Percentiles rank a stretch among this genome's conserved stretches.
phyloP scores from a whole-genome alignment of 805 yeast genomes.

The Wickerhamomyces mucosus region DNA sequence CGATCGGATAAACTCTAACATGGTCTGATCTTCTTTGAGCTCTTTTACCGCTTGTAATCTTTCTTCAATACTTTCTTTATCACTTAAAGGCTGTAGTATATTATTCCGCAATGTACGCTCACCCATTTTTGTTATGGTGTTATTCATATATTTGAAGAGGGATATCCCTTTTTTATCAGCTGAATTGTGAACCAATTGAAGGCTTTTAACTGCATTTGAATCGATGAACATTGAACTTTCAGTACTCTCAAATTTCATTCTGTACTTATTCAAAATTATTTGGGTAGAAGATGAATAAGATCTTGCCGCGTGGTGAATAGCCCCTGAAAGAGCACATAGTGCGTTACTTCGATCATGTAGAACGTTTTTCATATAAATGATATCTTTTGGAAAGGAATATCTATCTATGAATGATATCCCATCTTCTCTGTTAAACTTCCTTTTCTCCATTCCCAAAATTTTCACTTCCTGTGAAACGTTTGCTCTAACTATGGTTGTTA shows the following conservation, averaged over 20 bases:
- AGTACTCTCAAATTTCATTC: constrained; percentile 28
- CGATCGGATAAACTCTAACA: constrained; percentile 10
- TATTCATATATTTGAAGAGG: constrained; percentile 27
- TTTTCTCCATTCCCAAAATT: constrained; percentile 18
- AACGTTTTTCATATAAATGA: constrained; percentile 15
- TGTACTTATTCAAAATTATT: constrained; percentile 16
- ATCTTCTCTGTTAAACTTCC: constrained; percentile 16
- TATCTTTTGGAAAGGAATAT: constrained; percentile 13
- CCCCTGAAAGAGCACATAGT: constrained; percentile 26
- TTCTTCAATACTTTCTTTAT: constrained; percentile 23
- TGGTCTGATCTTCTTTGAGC: constrained; percentile 15
- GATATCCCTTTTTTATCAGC: constrained; percentile 22
- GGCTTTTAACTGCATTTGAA: constrained; percentile 24
- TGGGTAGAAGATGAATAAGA: constrained; percentile 2
- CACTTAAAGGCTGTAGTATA: constrained; percentile 39
- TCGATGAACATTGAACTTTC: constrained; percentile 37
- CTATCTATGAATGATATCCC: constrained; percentile 17
- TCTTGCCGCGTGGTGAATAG: constrained; percentile 18
- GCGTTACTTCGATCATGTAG: constrained; percentile 23
- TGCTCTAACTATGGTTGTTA: constrained; percentile 26
- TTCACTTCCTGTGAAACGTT: constrained; percentile 20
- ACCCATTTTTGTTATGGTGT: constrained; percentile 39
- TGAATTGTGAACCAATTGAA: constrained; percentile 30
- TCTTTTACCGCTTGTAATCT: constrained; percentile 31
- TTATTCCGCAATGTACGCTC: constrained; percentile 29